Evolutionary conservation across 495 filamentous ascomycete species (phyloP).

Genomic region (Antarctomyces pellizariae): DNA sequence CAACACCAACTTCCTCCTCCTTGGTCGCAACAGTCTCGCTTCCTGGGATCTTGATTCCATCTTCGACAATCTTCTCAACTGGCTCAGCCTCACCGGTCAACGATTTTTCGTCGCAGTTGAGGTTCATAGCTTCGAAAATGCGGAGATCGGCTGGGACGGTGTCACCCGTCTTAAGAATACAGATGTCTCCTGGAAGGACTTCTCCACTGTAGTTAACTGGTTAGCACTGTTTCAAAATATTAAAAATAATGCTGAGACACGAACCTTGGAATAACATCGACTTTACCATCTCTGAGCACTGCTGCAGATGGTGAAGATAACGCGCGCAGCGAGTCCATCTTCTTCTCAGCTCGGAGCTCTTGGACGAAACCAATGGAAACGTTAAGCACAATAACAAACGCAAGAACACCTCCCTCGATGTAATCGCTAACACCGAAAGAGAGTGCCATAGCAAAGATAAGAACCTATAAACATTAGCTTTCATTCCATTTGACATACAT

Average conservation of each 20-base stretch:
- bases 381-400: slow-evolving; percentile 62
- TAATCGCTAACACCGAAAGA: slow-evolving; percentile 61
- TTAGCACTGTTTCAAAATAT: neutral
- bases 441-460: slow-evolving; percentile 64
- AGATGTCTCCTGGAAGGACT: slow-evolving; percentile 63
- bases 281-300: slow-evolving; percentile 48
- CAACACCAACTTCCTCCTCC: slow-evolving; percentile 31
- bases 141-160: slow-evolving; percentile 59
- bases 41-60: slow-evolving; percentile 15
- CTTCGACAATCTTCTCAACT: slow-evolving; percentile 19
- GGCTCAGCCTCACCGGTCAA: slow-evolving; percentile 52
- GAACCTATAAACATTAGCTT: slow-evolving; percentile 25
- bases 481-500: slow-evolving; percentile 5
- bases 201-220: slow-evolving; percentile 27
- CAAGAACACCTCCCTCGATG: slow-evolving; percentile 65
- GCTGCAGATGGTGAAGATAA: slow-evolving; percentile 59
- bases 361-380: slow-evolving; percentile 60
- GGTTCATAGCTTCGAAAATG: slow-evolving; percentile 59
- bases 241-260: slow-evolving; percentile 2
- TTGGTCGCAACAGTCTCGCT: slow-evolving; percentile 12
- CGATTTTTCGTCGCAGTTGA: slow-evolving; percentile 43
- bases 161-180: slow-evolving; percentile 62
- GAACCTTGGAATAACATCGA: slow-evolving; percentile 35
- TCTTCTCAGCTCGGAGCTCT: slow-evolving; percentile 69
- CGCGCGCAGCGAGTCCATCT: slow-evolving; percentile 56